Evolutionary conservation across 106 monocot genomes (phyloP).

Genomic region (Dioscorea zingiberensis): DNA sequence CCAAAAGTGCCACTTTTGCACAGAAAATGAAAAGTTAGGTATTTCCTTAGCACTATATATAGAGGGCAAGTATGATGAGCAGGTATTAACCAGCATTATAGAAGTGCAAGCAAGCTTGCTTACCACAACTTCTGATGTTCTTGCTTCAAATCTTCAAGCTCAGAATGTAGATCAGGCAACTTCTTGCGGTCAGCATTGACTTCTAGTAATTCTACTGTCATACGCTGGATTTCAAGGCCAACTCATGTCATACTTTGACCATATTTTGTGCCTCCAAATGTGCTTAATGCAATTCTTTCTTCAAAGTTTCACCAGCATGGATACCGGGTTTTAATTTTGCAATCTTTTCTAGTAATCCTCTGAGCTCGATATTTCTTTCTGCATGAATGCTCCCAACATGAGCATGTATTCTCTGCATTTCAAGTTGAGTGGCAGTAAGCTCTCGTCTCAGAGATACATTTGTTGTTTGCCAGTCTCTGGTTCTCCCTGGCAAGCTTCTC

Average conservation of each 20-base stretch:
- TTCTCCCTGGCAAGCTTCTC: slow-evolving; percentile 60
- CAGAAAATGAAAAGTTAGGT: slow-evolving; percentile 2
- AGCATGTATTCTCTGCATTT: slow-evolving; percentile 46
- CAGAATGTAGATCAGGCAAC: slow-evolving; percentile 44
- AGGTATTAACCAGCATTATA: too few relatives aligned
- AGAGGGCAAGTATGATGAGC: too few relatives aligned
- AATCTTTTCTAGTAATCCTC: slow-evolving; percentile 59
- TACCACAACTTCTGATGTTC: slow-evolving; percentile 83
- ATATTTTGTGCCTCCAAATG: slow-evolving; percentile 58
- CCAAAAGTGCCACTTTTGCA: slow-evolving; percentile 53
- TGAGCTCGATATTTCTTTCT: slow-evolving; percentile 54
- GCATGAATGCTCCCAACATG: slow-evolving; percentile 33
- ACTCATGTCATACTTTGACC: slow-evolving; percentile 36
- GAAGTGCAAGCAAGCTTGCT: background rate
- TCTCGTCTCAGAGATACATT: slow-evolving; percentile 62
- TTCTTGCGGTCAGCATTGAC: slow-evolving; percentile 24
- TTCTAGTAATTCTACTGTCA: slow-evolving; percentile 45
- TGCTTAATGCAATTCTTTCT: slow-evolving; percentile 55
- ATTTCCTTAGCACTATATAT: too few relatives aligned
- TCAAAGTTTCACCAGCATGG: slow-evolving; percentile 39
- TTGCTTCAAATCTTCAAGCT: slow-evolving; percentile 61
- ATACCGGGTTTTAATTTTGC: slow-evolving; percentile 59
- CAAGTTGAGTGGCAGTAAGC: slow-evolving; percentile 45
- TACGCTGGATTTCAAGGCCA: slow-evolving; percentile 44
- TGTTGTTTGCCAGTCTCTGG: slow-evolving; percentile 50